These are phyloP conservation scores for Litchi chinensis DNA, from an alignment of 345 rosid genomes.

Conservation along the genomic window DNA sequence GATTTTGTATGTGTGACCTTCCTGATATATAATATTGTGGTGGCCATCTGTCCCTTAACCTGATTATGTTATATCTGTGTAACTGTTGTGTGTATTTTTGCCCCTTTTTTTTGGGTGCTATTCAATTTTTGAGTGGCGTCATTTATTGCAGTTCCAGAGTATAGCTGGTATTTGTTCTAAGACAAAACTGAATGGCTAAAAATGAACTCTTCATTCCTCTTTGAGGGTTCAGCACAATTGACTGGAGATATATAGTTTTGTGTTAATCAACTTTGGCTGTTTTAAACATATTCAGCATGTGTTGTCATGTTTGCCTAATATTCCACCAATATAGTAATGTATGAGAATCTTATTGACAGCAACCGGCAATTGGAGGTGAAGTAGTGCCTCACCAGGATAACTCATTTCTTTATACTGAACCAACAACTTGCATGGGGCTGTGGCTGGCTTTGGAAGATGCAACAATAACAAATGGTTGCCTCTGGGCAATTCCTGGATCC, in stretches of 20 bases:
- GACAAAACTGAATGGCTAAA: background rate
- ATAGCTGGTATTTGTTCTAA: background rate
- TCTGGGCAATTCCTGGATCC: slow-evolving; percentile 98
- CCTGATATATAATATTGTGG: background rate
- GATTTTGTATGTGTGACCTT: background rate
- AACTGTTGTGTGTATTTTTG: background rate
- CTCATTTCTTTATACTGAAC: slow-evolving; percentile 86
- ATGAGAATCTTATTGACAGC: slow-evolving; percentile 44
- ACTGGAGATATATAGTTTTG: background rate
- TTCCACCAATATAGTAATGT: background rate
- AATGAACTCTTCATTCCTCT: background rate
- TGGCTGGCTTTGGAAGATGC: slow-evolving; percentile 98
- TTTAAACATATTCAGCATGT: background rate
- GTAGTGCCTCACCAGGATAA: slow-evolving; percentile 96
- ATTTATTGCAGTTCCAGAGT: background rate
- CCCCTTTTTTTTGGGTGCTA: background rate
- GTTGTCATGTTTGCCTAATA: background rate
- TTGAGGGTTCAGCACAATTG: background rate
- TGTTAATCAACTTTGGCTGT: background rate
- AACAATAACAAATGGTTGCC: slow-evolving; percentile 77
- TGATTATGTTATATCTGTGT: background rate
- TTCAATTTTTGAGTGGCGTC: background rate
- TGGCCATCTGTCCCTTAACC: background rate
- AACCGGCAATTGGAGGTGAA: slow-evolving; percentile 99
- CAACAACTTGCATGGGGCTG: slow-evolving; percentile 86